These are phyloP conservation scores for Bassia scoparia DNA, from an alignment of 148 eudicot genomes.

Conservation along the genomic window DNA sequence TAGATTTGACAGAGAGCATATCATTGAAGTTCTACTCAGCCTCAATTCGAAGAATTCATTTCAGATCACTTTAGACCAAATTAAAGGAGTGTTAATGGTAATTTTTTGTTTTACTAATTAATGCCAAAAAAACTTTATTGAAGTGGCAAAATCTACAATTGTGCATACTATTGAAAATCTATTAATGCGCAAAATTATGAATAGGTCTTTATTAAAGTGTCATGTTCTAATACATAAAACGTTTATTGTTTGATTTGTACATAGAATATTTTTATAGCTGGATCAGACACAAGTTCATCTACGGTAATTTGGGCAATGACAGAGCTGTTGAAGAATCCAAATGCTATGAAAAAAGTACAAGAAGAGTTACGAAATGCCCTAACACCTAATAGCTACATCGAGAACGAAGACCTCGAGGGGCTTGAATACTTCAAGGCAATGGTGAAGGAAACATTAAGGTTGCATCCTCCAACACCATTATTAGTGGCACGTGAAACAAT, in stretches of 20 bases:
- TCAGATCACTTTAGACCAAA: slow-evolving; percentile 25
- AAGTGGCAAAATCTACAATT: too few relatives aligned
- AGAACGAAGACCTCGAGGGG: slow-evolving; percentile 15
- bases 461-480: slow-evolving; percentile 33
- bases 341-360: slow-evolving; percentile 19
- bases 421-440: slow-evolving; percentile 31
- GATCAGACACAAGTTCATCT: slow-evolving; percentile 24
- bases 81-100: slow-evolving; percentile 21
- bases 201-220: too few relatives aligned
- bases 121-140: too few relatives aligned
- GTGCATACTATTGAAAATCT: too few relatives aligned
- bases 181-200: too few relatives aligned
- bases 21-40: slow-evolving; percentile 27
- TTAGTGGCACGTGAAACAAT: slow-evolving; percentile 28
- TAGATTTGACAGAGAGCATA: slow-evolving; percentile 15
- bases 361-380: slow-evolving; percentile 18
- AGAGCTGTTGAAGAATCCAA: slow-evolving; percentile 27
- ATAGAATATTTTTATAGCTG: slow-evolving; percentile 22
- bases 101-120: too few relatives aligned
- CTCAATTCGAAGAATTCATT: slow-evolving; percentile 5
- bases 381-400: background rate
- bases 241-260: too few relatives aligned
- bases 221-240: too few relatives aligned
- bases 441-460: slow-evolving; percentile 35
- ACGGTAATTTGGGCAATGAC: slow-evolving; percentile 34